Conservation (phyloP, 2,329 filamentous ascomycete genomes). For the Tolypocladium endophyticum region DNA sequence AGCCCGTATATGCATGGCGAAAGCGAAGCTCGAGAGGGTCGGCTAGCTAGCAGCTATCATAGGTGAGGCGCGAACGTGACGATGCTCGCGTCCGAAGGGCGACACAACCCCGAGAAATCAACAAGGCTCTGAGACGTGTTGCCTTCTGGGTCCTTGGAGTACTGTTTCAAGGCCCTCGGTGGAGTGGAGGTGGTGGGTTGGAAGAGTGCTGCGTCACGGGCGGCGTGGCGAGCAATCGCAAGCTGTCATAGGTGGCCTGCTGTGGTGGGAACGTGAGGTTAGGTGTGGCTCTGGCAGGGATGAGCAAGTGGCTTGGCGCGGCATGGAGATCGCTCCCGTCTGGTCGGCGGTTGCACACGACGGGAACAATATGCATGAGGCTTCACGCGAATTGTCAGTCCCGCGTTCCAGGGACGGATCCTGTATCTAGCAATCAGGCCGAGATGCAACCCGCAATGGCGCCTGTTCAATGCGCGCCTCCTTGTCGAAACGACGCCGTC, state of each 20-base stretch:
- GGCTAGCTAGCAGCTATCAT: background rate
- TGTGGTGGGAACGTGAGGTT: background rate
- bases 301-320: background rate
- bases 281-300: background rate
- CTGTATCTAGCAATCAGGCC: background rate
- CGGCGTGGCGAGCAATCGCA: background rate
- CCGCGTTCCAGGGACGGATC: too few relatives aligned
- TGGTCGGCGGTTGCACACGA: background rate
- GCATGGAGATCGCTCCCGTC: background rate
- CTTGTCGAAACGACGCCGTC: background rate
- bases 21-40: background rate
- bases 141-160: background rate
- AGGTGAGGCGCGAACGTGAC: background rate
- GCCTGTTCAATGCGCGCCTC: background rate
- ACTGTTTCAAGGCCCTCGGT: background rate
- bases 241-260: background rate
- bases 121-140: background rate
- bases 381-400: too few relatives aligned
- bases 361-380: too few relatives aligned
- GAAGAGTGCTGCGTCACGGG: background rate
- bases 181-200: background rate
- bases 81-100: background rate
- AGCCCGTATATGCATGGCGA: constrained; percentile 70
- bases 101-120: background rate
- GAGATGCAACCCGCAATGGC: background rate